Evolutionary conservation across 495 filamentous ascomycete genomes (phyloP), one percentile per base, ranked within the genome.

Genomic region (Bathelium albidoporum): DNA sequence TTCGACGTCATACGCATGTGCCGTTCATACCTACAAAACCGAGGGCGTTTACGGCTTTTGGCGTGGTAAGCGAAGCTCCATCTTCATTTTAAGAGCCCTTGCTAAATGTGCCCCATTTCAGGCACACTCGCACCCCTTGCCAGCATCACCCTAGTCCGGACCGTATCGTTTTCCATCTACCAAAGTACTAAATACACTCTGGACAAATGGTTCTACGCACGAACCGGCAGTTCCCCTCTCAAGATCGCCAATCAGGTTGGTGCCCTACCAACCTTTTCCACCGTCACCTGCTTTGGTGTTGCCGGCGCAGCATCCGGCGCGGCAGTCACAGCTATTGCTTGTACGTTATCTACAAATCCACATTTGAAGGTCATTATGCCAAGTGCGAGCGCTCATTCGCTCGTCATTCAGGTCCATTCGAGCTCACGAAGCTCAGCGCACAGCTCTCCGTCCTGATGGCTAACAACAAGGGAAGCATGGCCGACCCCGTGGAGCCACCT

Each of bases 101-200:
- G 49, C 61, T 63, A 36, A 58, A 5, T 10, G 5, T 32, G 16
- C 24, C n/a, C 9, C 32, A 16, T 34, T 63, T 29, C 67, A 92
- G 89, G 89, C 68, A 84, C 86, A 65, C 81, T 87, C 39, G 88
- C 90, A 58, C 92, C 92, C 34, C 79, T 97, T 71, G 84, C 84
- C 22, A 94, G 89, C 77, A 88, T 97, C 59, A 96, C 92, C 10
- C 81, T 90, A 58, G 91, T 96, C 61, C 85, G 92, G 39, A 94
- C 93, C 22, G 81, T 95, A 59, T 94, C 89, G n/a, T 96, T 97
- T 72, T 92, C 90, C 36, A 87, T 93, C 61, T 97, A 97, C 77
- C 89, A 91, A 73, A 81, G 81, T 41, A 87, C 89, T 43, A 96
- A 96, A 75, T 84, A 90, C 73, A 74, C 77, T 12, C 87, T 92